These are phyloP conservation scores for Pyrus hybrid DNA, from an alignment of 331 rosid genomes.

Conservation along the genomic window DNA sequence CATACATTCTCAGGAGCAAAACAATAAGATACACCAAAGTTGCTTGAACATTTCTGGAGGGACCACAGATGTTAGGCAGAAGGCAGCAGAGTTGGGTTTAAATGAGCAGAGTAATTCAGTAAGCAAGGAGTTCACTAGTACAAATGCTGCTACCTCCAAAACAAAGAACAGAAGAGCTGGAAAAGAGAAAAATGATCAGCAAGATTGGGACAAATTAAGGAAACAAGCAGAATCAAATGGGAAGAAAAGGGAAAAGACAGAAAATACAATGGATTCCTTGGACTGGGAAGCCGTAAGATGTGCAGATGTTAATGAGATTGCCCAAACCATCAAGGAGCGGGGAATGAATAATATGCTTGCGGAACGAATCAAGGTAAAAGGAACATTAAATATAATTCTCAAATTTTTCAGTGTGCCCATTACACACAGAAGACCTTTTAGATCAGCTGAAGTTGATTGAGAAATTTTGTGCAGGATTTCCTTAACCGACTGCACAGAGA, in stretches of 20 bases:
- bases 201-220: conserved; percentile 75
- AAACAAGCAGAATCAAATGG: conserved; percentile 43
- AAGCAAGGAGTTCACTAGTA: conserved; percentile 32
- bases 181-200: conserved; percentile 34
- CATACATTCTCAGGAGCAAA: conserved; percentile 18
- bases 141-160: conserved; percentile 29
- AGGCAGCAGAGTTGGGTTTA: conserved; percentile 24
- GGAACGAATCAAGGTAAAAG: conserved; percentile 65
- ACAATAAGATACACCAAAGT: conserved; percentile 26
- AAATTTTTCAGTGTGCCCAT: neutral
- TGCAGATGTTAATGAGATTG: conserved; percentile 69
- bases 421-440: conserved; percentile 8
- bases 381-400: conserved; percentile 2
- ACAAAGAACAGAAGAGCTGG: conserved; percentile 25
- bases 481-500: conserved; percentile 62
- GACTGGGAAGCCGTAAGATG: conserved; percentile 96
- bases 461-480: conserved; percentile 55
- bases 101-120: conserved; percentile 24
- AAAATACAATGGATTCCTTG: conserved; percentile 68
- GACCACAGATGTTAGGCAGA: conserved; percentile 23
- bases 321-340: conserved; percentile 69
- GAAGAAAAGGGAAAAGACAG: conserved; percentile 51
- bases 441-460: conserved; percentile 17
- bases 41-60: conserved; percentile 26
- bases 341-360: conserved; percentile 98